Conservation (phyloP, 176 grass and related monocot genomes). For the Tuctoria greenei region DNA sequence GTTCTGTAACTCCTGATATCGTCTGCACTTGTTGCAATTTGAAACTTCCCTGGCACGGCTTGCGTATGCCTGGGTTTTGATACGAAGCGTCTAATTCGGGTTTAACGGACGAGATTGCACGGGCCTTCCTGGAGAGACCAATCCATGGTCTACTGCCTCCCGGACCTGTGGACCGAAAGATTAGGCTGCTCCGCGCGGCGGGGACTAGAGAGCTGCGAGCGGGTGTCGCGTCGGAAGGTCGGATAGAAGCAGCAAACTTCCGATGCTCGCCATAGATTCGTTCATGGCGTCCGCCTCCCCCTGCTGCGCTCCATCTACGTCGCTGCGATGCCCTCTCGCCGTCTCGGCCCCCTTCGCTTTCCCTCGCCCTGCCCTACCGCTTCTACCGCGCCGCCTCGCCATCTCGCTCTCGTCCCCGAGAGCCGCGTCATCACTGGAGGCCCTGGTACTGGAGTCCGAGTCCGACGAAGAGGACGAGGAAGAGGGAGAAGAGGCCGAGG, state of each 20-base stretch:
- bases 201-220: background rate
- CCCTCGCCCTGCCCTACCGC: slow-evolving; percentile 14
- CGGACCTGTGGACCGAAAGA: background rate
- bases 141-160: background rate
- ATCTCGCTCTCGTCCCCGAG: background rate
- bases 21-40: background rate
- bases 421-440: slow-evolving; percentile 34
- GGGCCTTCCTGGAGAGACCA: background rate
- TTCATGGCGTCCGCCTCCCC: slow-evolving; percentile 41
- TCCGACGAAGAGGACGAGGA: slow-evolving; percentile 35
- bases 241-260: slow-evolving; percentile 27
- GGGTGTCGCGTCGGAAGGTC: too few species aligned
- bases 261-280: slow-evolving; percentile 16
- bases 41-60: background rate
- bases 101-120: slow-evolving; percentile 26
- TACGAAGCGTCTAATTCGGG: background rate
- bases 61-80: background rate
- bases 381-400: slow-evolving; percentile 13
- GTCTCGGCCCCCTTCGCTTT: slow-evolving; percentile 30
- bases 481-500: slow-evolving; percentile 25
- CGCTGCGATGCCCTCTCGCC: slow-evolving; percentile 33
- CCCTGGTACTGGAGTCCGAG: slow-evolving; percentile 39
- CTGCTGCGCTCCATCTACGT: slow-evolving; percentile 37
- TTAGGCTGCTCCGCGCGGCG: slow-evolving; percentile 39
- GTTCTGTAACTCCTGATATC: background rate